These are phyloP conservation scores for Apiotrichum gamsii DNA, from an alignment of 1,284 basidiomycete species.

Conservation along the genomic window DNA sequence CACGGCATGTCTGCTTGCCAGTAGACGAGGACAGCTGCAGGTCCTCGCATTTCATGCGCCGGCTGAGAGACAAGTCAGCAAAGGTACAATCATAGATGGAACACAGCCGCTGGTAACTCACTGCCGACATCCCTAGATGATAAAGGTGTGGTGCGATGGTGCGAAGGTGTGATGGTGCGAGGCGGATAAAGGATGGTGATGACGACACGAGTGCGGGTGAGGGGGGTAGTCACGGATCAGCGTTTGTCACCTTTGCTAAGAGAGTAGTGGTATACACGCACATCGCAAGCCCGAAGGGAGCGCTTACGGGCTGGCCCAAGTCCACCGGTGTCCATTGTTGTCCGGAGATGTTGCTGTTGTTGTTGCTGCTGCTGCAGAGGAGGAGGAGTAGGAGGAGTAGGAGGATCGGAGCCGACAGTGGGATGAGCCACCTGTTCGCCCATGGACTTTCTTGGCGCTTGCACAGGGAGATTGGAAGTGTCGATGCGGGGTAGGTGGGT, in stretches of 20 bases:
- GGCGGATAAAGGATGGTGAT: background rate
- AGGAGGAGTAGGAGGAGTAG: too few relatives aligned
- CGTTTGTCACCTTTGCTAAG: background rate
- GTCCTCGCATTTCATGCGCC: constrained; percentile 28
- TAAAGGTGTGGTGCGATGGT: background rate
- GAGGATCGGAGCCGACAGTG: too few relatives aligned
- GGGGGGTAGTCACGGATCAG: background rate
- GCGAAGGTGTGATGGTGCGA: background rate
- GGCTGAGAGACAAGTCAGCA: constrained; percentile 8
- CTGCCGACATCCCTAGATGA: background rate
- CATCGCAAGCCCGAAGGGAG: constrained; percentile 23
- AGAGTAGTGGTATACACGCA: constrained; percentile 3
- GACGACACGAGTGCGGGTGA: background rate
- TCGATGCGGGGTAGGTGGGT: too few relatives aligned
- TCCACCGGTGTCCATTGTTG: too few relatives aligned
- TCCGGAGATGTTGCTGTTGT: too few relatives aligned
- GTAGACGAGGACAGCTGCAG: constrained; percentile 3
- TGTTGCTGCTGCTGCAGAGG: too few relatives aligned
- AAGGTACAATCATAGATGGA: background rate
- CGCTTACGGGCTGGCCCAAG: constrained; percentile 8
- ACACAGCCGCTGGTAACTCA: too few relatives aligned
- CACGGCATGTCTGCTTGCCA: constrained; percentile 13
- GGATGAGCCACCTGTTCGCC: too few relatives aligned
- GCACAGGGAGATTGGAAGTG: too few relatives aligned
- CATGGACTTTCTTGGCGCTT: too few relatives aligned